Evolutionary conservation across 352 stramenopile species (phyloP).

Genomic region (Phytophthora citrophthora): DNA sequence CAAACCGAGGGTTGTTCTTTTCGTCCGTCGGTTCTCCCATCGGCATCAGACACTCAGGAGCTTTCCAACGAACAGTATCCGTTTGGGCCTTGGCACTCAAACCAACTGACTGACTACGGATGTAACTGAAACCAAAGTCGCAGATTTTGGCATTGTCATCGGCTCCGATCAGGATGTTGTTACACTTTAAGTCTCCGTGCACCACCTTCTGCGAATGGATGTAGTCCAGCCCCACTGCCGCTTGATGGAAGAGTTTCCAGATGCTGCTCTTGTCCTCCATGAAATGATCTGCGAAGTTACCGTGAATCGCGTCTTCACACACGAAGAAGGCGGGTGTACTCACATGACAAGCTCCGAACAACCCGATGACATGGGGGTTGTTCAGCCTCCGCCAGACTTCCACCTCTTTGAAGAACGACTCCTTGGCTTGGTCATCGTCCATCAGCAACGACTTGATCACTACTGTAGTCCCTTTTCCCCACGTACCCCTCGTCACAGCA

Average conservation of each 20-base stretch:
- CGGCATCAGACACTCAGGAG: conserved; percentile 41
- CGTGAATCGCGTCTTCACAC: conserved; percentile 36
- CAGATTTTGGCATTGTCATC: conserved; percentile 41
- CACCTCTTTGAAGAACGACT: conserved; percentile 45
- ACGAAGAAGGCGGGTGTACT: conserved; percentile 44
- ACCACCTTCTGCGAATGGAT: conserved; percentile 72
- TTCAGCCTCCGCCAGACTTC: conserved; percentile 43
- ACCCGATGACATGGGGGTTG: conserved; percentile 47
- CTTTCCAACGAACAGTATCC: conserved; percentile 41
- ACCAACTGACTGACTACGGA: conserved; percentile 39
- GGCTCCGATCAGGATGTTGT: conserved; percentile 77
- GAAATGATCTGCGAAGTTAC: conserved; percentile 41
- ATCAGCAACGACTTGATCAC: conserved; percentile 50
- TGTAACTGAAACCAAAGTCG: conserved; percentile 49
- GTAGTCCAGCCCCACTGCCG: conserved; percentile 62
- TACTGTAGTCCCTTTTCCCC: conserved; percentile 36
- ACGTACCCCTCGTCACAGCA: conserved; percentile 17
- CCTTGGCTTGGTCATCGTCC: conserved; percentile 32
- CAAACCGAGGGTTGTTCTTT: conserved; percentile 31
- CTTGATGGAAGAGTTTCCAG: conserved; percentile 43
- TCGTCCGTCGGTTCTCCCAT: conserved; percentile 16
- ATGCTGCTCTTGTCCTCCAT: conserved; percentile 23
- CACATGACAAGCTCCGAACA: conserved; percentile 62
- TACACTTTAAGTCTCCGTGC: conserved; percentile 89
- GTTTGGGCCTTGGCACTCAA: conserved; percentile 34